Conservation (phyloP, 805 yeast species). For the Ascoidea tarda region DNA sequence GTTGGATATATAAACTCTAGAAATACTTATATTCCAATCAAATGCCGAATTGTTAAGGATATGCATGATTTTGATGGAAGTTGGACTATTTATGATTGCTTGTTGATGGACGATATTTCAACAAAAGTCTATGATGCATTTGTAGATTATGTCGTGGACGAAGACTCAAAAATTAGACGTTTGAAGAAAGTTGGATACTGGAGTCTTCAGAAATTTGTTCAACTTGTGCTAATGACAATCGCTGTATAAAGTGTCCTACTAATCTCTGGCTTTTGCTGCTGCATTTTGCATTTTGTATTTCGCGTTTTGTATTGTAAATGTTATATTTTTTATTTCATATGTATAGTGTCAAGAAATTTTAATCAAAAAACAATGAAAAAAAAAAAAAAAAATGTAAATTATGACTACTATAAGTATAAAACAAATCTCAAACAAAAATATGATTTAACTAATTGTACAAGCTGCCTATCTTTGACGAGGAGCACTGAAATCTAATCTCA, state of each 20-base stretch:
- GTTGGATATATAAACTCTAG: constrained; percentile 89
- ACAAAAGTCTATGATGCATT: constrained; percentile 85
- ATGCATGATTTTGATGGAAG: constrained; percentile 83
- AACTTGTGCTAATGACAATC: constrained; percentile 62
- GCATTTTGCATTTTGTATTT: neutral
- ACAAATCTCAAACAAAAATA: neutral
- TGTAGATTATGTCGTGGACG: constrained; percentile 80
- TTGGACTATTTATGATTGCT: constrained; percentile 90
- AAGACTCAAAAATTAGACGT: constrained; percentile 56
- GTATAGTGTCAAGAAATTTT: no score
- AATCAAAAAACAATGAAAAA: no score
- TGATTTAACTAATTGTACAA: no score
- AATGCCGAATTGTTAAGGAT: constrained; percentile 68
- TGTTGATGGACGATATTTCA: constrained; percentile 82
- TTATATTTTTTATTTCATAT: no score
- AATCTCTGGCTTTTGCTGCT: neutral
- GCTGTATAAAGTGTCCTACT: constrained; percentile 19
- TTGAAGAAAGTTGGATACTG: constrained; percentile 83
- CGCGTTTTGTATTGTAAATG: neutral
- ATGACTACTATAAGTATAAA: no score
- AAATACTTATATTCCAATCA: constrained; percentile 79
- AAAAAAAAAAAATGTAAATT: no score
- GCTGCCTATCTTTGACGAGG: constrained; percentile 40
- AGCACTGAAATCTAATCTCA: constrained; percentile 88
- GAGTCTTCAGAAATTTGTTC: constrained; percentile 78